phyloP scores from a whole-genome alignment of 1,139 yeast species.

The Geotrichum armillariae region DNA sequence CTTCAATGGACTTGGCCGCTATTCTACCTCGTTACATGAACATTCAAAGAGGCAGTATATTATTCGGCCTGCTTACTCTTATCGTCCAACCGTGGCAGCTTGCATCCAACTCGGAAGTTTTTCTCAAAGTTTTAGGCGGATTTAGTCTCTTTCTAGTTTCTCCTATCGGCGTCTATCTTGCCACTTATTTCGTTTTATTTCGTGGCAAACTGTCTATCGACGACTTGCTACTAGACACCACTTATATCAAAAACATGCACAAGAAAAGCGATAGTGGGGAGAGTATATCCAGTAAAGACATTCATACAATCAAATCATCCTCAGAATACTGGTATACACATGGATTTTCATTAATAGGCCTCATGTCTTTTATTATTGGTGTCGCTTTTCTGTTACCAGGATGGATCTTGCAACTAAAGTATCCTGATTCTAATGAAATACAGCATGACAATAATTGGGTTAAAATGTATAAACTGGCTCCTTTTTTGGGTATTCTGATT shows the following conservation, averaged over 20 bases:
- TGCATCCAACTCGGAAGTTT: conserved; percentile 6
- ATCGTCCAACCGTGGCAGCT: conserved; percentile 20
- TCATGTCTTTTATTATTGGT: conserved; percentile 12
- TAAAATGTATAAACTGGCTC: conserved; percentile 10
- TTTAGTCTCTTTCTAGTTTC: conserved; percentile 18
- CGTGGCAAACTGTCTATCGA: conserved; percentile 6
- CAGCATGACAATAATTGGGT: conserved; percentile 15
- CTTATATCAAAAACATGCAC: background rate
- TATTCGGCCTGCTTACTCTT: conserved; percentile 13
- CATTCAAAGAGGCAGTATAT: conserved; percentile 9
- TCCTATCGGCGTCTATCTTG: conserved; percentile 19
- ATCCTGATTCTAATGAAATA: background rate
- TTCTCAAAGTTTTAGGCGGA: conserved; percentile 14
- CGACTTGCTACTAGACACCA: conserved; percentile 11
- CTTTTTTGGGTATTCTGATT: conserved; percentile 13
- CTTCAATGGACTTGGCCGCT: conserved; percentile 58
- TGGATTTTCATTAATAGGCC: conserved; percentile 11
- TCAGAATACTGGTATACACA: conserved; percentile 17
- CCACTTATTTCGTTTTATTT: conserved; percentile 10
- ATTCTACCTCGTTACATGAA: conserved; percentile 43
- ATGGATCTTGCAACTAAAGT: conserved; percentile 11
- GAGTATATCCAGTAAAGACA: background rate
- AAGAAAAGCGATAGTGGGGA: background rate
- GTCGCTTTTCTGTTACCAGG: conserved; percentile 20
- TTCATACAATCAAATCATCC: background rate